phyloP scores from a whole-genome alignment of 345 rosid genomes.

The Pseudoturritis turrita region DNA sequence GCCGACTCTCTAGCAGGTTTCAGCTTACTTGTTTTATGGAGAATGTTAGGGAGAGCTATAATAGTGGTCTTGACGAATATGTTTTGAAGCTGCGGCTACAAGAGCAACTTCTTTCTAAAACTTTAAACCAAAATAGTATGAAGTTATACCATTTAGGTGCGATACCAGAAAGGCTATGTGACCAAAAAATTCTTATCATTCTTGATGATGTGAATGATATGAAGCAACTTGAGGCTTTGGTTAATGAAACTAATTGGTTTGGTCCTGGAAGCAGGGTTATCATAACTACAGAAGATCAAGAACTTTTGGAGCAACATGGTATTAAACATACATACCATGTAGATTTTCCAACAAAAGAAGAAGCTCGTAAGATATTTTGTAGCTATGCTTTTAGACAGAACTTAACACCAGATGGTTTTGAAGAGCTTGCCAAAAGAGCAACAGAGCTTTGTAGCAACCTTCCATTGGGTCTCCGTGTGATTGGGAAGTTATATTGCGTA shows the following conservation, averaged over 20 bases:
- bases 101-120: neutral
- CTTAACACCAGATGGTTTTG: neutral
- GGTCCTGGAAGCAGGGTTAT: conserved; percentile 2
- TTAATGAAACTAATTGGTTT: neutral
- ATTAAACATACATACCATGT: neutral
- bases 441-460: neutral
- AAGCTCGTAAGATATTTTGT: neutral
- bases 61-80: neutral
- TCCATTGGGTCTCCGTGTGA: neutral
- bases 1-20: neutral
- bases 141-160: neutral
- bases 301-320: neutral
- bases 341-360: neutral
- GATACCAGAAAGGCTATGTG: neutral
- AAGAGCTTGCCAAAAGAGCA: neutral
- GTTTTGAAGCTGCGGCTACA: neutral
- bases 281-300: neutral
- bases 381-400: neutral
- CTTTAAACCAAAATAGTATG: neutral
- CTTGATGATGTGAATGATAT: neutral
- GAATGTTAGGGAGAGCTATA: neutral
- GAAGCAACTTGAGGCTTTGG: neutral
- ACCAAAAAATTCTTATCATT: neutral
- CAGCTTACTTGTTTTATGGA: neutral
- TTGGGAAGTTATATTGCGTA: neutral